Evolutionary conservation across 2,329 filamentous ascomycete genomes (phyloP).

Genomic region (Alternaria angustiovoidea): DNA sequence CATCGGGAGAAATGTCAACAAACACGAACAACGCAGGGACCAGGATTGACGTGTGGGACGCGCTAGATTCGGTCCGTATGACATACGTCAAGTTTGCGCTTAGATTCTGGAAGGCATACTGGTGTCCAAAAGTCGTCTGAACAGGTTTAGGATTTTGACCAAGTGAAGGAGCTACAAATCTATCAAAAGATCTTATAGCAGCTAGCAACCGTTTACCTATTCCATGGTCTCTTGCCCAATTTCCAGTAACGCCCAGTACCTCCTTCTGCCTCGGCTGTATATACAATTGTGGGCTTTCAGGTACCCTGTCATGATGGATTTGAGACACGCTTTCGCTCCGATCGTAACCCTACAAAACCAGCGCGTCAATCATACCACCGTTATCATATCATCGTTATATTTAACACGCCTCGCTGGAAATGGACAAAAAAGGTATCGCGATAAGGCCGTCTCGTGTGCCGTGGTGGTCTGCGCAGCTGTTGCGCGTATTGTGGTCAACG

Average conservation of each 20-base stretch:
- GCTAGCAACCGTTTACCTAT: slow-evolving; percentile 6
- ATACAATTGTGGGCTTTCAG: slow-evolving; percentile 40
- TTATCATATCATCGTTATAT: slow-evolving; percentile 51
- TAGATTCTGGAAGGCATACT: neutral
- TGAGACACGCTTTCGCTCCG: slow-evolving; percentile 30
- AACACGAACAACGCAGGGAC: slow-evolving; percentile 1
- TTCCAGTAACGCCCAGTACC: slow-evolving; percentile 15
- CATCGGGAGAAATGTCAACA: neutral
- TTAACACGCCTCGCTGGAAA: slow-evolving; percentile 45
- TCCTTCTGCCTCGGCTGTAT: slow-evolving; percentile 36
- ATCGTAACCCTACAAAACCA: slow-evolving; percentile 27
- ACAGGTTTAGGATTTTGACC: neutral
- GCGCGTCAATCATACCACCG: slow-evolving; percentile 39
- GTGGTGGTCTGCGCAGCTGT: slow-evolving; percentile 10
- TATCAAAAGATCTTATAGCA: slow-evolving; percentile 1
- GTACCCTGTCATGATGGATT: slow-evolving; percentile 24
- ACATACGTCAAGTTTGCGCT: slow-evolving; percentile 3
- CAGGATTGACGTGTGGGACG: slow-evolving; percentile 1
- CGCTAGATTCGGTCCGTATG: slow-evolving; percentile 5
- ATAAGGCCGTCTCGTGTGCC: slow-evolving; percentile 24
- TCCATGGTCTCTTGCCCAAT: slow-evolving; percentile 7
- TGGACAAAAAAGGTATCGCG: slow-evolving; percentile 41
- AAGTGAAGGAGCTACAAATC: neutral
- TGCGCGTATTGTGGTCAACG: slow-evolving; percentile 17
- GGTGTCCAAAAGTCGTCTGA: neutral